These are phyloP conservation scores for Solanum pinnatisectum DNA, from an alignment of 257 asterid species.

Conservation along the genomic window DNA sequence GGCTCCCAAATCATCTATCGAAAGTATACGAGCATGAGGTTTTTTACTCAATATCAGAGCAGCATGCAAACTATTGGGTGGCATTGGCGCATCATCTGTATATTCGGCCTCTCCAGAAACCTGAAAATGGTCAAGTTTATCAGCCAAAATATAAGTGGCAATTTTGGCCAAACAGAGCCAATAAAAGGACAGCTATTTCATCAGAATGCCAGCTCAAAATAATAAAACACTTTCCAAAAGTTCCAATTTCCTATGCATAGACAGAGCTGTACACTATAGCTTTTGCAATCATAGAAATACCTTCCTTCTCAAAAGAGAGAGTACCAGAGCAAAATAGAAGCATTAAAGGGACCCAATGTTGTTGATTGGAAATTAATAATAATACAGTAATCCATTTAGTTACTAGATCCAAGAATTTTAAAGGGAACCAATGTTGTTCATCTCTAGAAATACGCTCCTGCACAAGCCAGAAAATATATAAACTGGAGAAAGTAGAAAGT, in stretches of 20 bases:
- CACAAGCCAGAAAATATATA: neutral
- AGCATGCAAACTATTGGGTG: constrained; percentile 79
- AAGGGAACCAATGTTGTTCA: neutral
- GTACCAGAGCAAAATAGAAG: neutral
- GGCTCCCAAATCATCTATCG: constrained; percentile 63
- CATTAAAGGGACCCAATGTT: neutral
- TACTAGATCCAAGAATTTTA: neutral
- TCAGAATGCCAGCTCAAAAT: neutral
- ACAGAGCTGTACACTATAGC: neutral
- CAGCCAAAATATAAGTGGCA: constrained; percentile 5
- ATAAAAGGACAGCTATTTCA: neutral
- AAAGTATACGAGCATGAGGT: constrained; percentile 83
- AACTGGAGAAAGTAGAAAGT: neutral
- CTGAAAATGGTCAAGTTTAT: constrained; percentile 27
- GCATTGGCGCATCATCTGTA: constrained; percentile 88
- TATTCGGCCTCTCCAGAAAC: constrained; percentile 99
- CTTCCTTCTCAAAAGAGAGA: neutral
- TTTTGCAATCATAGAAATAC: neutral
- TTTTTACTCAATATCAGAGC: constrained; percentile 70
- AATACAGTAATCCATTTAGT: neutral
- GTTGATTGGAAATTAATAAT: neutral
- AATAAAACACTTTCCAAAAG: neutral
- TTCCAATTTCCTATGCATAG: neutral
- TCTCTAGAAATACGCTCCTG: neutral
- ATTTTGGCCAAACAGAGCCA: neutral